Base-by-base conservation (phyloP, 352 stramenopile genomes). In the Globisporangium alternatum region DNA sequence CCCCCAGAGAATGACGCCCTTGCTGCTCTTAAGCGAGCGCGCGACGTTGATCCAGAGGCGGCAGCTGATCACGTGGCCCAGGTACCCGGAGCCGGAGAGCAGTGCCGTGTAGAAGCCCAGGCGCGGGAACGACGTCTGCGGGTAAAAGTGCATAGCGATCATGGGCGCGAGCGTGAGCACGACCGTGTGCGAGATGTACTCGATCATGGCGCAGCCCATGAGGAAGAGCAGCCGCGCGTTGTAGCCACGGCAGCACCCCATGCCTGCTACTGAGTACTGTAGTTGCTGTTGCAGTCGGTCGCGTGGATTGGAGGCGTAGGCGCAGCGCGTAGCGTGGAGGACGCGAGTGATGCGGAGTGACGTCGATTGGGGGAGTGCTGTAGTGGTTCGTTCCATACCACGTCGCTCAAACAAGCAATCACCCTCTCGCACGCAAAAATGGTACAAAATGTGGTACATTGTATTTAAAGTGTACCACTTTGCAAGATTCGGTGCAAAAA, bases 1-100 rank as follows among this genome's bases (percentile, higher is more conserved):
- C 8, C 85, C 85, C 82, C 81, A 93, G n/a, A 93, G 70, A 64
- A 93, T 88, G 9, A 93, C 80, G 25, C 85, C 85, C 60, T 93
- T 91, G 60, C 74, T 86, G 71, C 83, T 91, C 62, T 89, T 82
- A 17, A 91, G 71, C 37, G 83, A 85, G 22, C 78, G 74, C 31
- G 85, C 79, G 51, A 90, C 75, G 60, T 90, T 90, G 64, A 93
- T 89, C 84, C 84, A 93, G 56, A 90, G 74, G 30, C 81, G 81
- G 64, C 82, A 91, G 69, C 80, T 90, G 22, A 93, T 60, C 17
- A 72, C 75, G 61, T 89, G 83, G 30, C 84, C 84, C 17, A 93
- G 59, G 66, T 88, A 91, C 35, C 84, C 81, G 0, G 80, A 70
- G 54, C 81, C 81, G 2, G 79, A 80, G 45, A 93, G 75, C 49